phyloP scores from a whole-genome alignment of 2,329 filamentous ascomycete species.

The Epichloe gansuensis region DNA sequence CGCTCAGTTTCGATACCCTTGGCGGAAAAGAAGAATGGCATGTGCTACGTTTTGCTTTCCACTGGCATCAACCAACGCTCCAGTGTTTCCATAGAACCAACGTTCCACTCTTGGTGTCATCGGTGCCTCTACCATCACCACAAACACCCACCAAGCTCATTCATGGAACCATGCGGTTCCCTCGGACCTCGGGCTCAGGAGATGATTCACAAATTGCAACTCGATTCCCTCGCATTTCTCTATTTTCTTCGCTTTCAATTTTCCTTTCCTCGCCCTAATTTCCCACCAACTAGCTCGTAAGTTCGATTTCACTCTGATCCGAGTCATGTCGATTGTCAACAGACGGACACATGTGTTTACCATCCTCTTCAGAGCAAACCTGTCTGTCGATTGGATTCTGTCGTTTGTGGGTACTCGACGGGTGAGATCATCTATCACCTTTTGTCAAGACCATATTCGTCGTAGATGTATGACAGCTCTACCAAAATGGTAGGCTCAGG shows the following conservation, averaged over 20 bases:
- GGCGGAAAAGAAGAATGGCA: background rate
- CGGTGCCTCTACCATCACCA: background rate
- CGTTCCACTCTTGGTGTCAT: background rate
- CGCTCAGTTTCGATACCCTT: background rate
- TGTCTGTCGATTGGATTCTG: background rate
- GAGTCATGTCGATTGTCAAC: background rate
- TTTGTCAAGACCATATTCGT: slow-evolving; percentile 22
- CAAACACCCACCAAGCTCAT: background rate
- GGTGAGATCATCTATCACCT: slow-evolving; percentile 20
- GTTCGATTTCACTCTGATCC: background rate
- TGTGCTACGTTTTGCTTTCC: background rate
- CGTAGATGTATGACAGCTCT: slow-evolving; percentile 4
- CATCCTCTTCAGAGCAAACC: background rate
- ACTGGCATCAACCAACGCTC: background rate
- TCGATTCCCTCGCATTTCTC: no score
- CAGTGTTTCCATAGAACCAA: no score
- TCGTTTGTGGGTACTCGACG: background rate
- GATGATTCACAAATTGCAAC: background rate
- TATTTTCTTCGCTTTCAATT: background rate
- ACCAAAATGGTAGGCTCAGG: slow-evolving; percentile 1
- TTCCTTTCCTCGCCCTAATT: background rate
- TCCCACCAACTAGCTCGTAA: background rate
- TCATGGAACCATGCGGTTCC: background rate
- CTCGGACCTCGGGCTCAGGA: background rate
- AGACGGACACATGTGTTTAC: background rate